Percentiles rank a stretch among this genome's conserved stretches.
Conservation (phyloP, 805 yeast genomes). For the Wickerhamiella vanderwaltii region DNA sequence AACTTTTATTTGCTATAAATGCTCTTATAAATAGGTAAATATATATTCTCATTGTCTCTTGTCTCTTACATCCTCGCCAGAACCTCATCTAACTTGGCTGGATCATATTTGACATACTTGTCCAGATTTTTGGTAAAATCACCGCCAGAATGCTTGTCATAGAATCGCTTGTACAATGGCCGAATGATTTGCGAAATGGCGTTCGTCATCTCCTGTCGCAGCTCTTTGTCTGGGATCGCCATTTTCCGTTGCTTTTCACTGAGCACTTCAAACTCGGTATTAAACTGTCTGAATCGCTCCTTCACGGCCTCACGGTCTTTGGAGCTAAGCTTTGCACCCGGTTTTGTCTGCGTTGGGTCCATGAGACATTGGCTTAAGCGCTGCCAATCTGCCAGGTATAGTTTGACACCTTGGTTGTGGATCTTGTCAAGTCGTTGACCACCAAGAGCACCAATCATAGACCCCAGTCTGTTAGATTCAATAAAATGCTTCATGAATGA, state of each 20-base stretch:
- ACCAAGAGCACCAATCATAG: conserved; percentile 16
- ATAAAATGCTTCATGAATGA: conserved; percentile 19
- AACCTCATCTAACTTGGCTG: conserved; percentile 30
- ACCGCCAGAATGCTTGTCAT: conserved; percentile 59
- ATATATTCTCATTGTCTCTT: too few relatives aligned
- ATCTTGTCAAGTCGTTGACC: conserved; percentile 44
- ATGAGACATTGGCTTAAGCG: conserved; percentile 61
- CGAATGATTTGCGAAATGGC: conserved; percentile 58
- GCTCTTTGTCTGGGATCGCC: conserved; percentile 50
- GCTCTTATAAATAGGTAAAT: too few relatives aligned
- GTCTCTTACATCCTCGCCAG: conserved; percentile 23
- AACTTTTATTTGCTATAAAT: too few relatives aligned
- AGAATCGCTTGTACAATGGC: conserved; percentile 76
- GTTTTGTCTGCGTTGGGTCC: conserved; percentile 62
- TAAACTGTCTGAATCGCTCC: conserved; percentile 73
- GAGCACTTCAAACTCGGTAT: conserved; percentile 69
- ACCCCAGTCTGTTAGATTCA: conserved; percentile 34
- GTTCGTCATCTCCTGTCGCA: conserved; percentile 49
- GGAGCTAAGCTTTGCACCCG: conserved; percentile 30
- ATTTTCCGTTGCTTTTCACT: conserved; percentile 52
- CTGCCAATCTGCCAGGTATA: conserved; percentile 65
- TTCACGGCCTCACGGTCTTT: conserved; percentile 73
- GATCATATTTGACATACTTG: conserved; percentile 55
- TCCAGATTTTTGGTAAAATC: conserved; percentile 59
- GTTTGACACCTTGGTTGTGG: conserved; percentile 36